These are phyloP conservation scores for Ogataea ganodermae DNA, from an alignment of 805 yeast genomes.

Conservation along the genomic window DNA sequence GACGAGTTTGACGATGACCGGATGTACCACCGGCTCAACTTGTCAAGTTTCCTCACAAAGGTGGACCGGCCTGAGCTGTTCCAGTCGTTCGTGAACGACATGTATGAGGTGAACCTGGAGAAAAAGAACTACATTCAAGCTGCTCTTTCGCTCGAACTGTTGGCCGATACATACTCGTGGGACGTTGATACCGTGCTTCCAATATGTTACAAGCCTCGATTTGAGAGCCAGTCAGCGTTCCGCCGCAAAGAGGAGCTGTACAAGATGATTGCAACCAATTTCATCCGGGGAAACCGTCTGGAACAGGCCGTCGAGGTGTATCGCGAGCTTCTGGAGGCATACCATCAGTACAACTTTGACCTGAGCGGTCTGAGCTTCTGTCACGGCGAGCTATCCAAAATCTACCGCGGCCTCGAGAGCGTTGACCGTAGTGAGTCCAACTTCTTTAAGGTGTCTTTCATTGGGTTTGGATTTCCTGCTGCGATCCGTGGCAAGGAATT, in stretches of 20 bases:
- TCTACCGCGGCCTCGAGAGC: slow-evolving; percentile 67
- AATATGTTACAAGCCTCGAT: slow-evolving; percentile 60
- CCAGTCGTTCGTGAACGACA: slow-evolving; percentile 73
- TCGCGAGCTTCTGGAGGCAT: slow-evolving; percentile 74
- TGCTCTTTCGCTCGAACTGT: slow-evolving; percentile 73
- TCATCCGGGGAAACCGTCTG: slow-evolving; percentile 67
- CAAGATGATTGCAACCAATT: slow-evolving; percentile 69
- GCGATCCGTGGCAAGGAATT: slow-evolving; percentile 74
- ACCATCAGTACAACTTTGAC: slow-evolving; percentile 72
- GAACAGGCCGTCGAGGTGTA: slow-evolving; percentile 81
- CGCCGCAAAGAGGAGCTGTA: slow-evolving; percentile 75
- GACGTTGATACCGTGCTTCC: slow-evolving; percentile 57
- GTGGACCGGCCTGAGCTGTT: slow-evolving; percentile 79
- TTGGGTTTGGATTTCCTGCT: slow-evolving; percentile 83
- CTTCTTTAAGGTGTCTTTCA: slow-evolving; percentile 74
- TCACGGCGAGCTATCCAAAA: slow-evolving; percentile 63
- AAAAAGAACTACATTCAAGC: slow-evolving; percentile 77
- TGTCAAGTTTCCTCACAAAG: slow-evolving; percentile 73
- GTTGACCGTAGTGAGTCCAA: slow-evolving; percentile 75
- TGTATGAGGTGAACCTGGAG: slow-evolving; percentile 62
- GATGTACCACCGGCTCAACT: slow-evolving; percentile 73
- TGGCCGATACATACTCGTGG: slow-evolving; percentile 81
- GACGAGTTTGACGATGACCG: slow-evolving; percentile 87
- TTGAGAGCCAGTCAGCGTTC: slow-evolving; percentile 81
- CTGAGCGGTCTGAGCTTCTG: slow-evolving; percentile 72